These are phyloP conservation scores for Hibiscus syriacus DNA, from an alignment of 345 rosid species.

Conservation along the genomic window DNA sequence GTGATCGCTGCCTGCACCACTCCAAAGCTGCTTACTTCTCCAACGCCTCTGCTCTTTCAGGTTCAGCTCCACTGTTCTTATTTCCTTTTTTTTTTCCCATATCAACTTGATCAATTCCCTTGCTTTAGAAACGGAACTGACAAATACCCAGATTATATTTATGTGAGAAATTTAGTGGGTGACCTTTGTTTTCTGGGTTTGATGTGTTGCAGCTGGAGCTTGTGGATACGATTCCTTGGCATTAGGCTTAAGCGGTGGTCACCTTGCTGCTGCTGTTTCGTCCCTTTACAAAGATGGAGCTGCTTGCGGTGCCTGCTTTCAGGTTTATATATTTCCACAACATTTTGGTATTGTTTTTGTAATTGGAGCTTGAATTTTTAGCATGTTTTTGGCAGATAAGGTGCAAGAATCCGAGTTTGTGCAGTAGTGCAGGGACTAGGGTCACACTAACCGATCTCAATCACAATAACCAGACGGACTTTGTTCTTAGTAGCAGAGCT, in stretches of 20 bases:
- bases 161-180: conserved; percentile 11
- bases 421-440: conserved; percentile 55
- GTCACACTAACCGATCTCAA: conserved; percentile 72
- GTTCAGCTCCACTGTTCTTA: conserved; percentile 28
- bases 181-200: conserved; percentile 14
- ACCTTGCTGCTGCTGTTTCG: conserved; percentile 63
- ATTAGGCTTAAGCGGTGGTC: conserved; percentile 49
- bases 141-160: not conserved
- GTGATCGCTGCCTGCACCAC: conserved; percentile 79
- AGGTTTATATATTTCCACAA: conserved; percentile 25
- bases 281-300: conserved; percentile 77
- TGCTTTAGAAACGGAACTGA: not conserved
- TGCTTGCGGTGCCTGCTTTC: conserved; percentile 88
- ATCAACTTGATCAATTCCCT: not conserved
- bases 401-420: conserved; percentile 54
- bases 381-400: conserved; percentile 40
- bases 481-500: conserved; percentile 80
- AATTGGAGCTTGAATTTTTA: not conserved
- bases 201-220: conserved; percentile 63
- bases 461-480: conserved; percentile 51
- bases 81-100: not conserved
- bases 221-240: conserved; percentile 83
- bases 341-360: not conserved
- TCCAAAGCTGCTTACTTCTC: conserved; percentile 70
- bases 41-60: conserved; percentile 56